phyloP scores from a whole-genome alignment of 2,329 filamentous ascomycete genomes.

The Helotiales sp. region DNA sequence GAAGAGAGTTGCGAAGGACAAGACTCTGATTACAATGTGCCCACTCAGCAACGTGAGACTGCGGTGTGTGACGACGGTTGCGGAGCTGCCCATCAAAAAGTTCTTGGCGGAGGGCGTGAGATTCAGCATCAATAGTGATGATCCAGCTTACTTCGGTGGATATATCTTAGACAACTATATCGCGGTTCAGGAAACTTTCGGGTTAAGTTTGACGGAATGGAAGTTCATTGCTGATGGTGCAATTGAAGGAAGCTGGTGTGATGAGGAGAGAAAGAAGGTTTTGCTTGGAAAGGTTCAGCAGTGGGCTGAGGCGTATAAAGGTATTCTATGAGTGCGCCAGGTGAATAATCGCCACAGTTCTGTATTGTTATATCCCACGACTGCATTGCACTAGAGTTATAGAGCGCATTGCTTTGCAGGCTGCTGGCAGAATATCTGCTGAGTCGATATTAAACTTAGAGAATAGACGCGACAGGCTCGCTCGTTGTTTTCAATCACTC shows the following conservation, averaged over 20 bases:
- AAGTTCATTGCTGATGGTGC: constrained; percentile 62
- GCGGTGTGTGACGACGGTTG: constrained; percentile 47
- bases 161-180: constrained; percentile 79
- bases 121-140: constrained; percentile 54
- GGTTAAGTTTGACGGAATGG: constrained; percentile 69
- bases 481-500: not conserved
- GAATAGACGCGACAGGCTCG: not conserved
- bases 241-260: constrained; percentile 74
- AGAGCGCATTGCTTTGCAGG: not conserved
- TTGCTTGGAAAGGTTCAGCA: constrained; percentile 55
- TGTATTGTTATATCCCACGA: not conserved
- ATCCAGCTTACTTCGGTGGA: constrained; percentile 66
- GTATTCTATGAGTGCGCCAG: not conserved
- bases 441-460: not conserved
- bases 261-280: constrained; percentile 63
- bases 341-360: not conserved
- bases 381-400: not conserved
- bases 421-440: not conserved
- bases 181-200: constrained; percentile 74
- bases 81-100: constrained; percentile 51
- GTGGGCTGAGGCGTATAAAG: constrained; percentile 41
- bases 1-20: constrained; percentile 58
- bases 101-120: constrained; percentile 52
- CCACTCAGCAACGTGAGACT: constrained; percentile 74
- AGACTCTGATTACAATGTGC: constrained; percentile 71